phyloP scores from a whole-genome alignment of 805 yeast genomes.

The Metschnikowia arizonensis region DNA sequence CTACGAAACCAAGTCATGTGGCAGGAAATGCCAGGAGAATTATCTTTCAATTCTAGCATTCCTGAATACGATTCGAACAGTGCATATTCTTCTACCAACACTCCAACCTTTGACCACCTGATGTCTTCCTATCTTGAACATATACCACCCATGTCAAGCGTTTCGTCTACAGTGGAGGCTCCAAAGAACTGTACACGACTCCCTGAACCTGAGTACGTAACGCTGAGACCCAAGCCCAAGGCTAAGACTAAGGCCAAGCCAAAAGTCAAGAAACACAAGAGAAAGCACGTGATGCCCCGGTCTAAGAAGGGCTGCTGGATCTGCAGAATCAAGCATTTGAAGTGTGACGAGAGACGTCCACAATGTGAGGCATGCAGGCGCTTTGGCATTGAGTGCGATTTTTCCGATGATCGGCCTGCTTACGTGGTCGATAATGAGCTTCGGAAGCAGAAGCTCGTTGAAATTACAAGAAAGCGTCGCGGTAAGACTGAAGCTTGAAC shows the following conservation, averaged over 20 bases:
- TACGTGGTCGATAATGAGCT: slow-evolving; percentile 35
- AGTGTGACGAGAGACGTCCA: slow-evolving; percentile 41
- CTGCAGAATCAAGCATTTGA: slow-evolving; percentile 43
- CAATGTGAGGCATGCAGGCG: slow-evolving; percentile 34
- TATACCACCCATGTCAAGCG: background rate
- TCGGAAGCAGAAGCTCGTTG: slow-evolving; percentile 32
- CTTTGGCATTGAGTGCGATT: slow-evolving; percentile 42
- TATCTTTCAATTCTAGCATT: slow-evolving; percentile 11
- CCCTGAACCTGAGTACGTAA: background rate
- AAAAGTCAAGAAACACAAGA: slow-evolving; percentile 32
- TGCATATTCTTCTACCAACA: slow-evolving; percentile 16
- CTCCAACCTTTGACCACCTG: slow-evolving; percentile 11
- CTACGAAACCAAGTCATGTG: slow-evolving; percentile 11
- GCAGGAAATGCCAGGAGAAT: slow-evolving; percentile 15
- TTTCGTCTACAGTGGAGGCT: background rate
- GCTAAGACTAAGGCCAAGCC: background rate
- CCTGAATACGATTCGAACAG: slow-evolving; percentile 17
- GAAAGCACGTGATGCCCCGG: slow-evolving; percentile 38
- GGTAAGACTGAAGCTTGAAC: background rate
- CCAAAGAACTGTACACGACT: background rate
- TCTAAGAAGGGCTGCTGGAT: slow-evolving; percentile 46
- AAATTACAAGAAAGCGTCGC: slow-evolving; percentile 21
- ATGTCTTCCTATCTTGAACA: background rate
- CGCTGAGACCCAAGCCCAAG: background rate
- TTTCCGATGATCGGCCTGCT: slow-evolving; percentile 34